phyloP scores from a whole-genome alignment of 306 rosid genomes.

The Sicyos edulis region DNA sequence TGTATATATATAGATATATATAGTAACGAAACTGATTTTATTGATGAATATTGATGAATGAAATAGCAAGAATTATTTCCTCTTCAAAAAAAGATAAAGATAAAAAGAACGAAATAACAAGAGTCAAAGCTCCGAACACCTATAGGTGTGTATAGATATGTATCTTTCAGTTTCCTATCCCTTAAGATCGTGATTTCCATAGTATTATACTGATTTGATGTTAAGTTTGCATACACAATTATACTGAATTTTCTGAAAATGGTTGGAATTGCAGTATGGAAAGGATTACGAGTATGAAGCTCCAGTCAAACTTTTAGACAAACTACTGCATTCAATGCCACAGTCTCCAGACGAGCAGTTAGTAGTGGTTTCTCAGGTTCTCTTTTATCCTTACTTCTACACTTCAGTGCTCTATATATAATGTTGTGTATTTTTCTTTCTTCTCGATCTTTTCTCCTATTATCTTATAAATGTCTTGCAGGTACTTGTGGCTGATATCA shows the following conservation, averaged over 20 bases:
- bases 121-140: too few relatives aligned
- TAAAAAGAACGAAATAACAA: too few relatives aligned
- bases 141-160: neutral
- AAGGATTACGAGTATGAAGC: slow-evolving; percentile 90
- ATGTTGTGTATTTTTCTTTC: neutral
- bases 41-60: too few relatives aligned
- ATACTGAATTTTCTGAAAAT: slow-evolving; percentile 10
- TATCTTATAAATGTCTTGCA: slow-evolving; percentile 29
- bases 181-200: neutral
- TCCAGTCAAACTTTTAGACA: slow-evolving; percentile 92
- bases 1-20: neutral
- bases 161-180: neutral
- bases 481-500: slow-evolving; percentile 96
- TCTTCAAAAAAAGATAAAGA: too few relatives aligned
- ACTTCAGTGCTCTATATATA: neutral
- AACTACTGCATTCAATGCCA: slow-evolving; percentile 72
- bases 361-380: slow-evolving; percentile 93
- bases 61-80: too few relatives aligned
- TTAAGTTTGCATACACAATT: neutral
- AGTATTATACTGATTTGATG: neutral
- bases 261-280: slow-evolving; percentile 56
- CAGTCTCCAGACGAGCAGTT: slow-evolving; percentile 86
- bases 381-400: slow-evolving; percentile 9
- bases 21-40: too few relatives aligned
- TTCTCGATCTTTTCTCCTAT: neutral